Base-by-base conservation (phyloP, 495 filamentous ascomycete species). In the Terfezia claveryi region DNA sequence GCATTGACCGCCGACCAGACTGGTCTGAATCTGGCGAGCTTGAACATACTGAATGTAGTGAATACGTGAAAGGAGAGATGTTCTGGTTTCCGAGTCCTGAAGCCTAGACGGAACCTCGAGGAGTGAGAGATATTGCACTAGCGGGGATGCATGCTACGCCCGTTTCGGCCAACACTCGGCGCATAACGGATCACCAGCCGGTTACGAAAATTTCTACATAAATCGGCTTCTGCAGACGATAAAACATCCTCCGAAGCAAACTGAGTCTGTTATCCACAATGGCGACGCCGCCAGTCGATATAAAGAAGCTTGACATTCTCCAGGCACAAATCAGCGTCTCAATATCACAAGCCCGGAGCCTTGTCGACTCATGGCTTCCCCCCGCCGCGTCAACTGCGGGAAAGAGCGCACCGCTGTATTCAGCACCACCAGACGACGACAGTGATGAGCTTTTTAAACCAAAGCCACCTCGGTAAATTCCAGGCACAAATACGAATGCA, bases 21-120 rank as follows among this genome's bases (percentile, higher is more conserved):
- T 62, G 80, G 77, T 71, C 76, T 73, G 70, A 76, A 74, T 68
- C 80, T 75, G 60, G 78, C 76, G 62, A 87, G 73, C 70, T 78
- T 84, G 70, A 83, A 85, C 83, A 87, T 87, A 32, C 0, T 32
- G 27, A 32, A 32, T 32, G 27, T 32, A 7, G 27, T 32, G 7
- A 7, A 7, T 32, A 32, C 27, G 27, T 32, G 27, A 32, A 32
- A 32, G 7, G 27, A 32, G 27, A 32, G 27, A 4, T 32, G 27
- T 32, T 32, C 27, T 32, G 1, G 7, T 32, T 32, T 32, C 27
- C 4, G 27, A 32, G 27, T 32, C 27, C 27, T 7, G 27, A 32
- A 32, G 27, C 27, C 27, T 7, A 32, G 27, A 32, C 7, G 7
- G 27, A 7, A 32, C 27, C 27, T 1, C 27, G 1, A 7, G 2